Evolutionary conservation across 345 rosid species (phyloP).

Genomic region (Ceriops tagal): DNA sequence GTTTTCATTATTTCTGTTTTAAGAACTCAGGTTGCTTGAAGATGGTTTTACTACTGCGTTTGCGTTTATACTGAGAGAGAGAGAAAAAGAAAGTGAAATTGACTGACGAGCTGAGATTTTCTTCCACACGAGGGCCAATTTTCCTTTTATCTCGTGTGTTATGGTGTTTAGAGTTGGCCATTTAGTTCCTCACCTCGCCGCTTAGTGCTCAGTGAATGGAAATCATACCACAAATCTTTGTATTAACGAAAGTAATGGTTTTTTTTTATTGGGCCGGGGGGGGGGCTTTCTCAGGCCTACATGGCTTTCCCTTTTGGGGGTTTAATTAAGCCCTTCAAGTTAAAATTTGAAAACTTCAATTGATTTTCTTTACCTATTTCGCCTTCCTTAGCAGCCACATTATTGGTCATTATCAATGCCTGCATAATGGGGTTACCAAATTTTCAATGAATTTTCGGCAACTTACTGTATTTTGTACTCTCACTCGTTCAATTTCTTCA

Average conservation of each 20-base stretch:
- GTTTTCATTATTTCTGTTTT: neutral
- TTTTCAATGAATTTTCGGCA: too few species aligned
- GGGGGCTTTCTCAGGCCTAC: too few species aligned
- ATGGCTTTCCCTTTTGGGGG: too few species aligned
- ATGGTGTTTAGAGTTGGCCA: conserved; percentile 1
- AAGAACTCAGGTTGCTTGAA: neutral
- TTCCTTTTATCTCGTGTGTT: neutral
- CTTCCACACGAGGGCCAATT: conserved; percentile 9
- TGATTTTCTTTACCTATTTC: neutral
- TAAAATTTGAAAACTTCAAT: neutral
- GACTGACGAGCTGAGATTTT: neutral
- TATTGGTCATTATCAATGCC: neutral
- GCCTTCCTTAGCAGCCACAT: neutral
- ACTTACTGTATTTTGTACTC: neutral
- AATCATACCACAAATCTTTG: too few species aligned
- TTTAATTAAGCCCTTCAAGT: neutral
- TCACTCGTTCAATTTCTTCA: neutral
- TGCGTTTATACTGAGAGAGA: neutral
- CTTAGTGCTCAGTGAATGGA: neutral
- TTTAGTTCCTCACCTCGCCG: neutral
- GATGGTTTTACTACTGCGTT: neutral
- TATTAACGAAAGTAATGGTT: too few species aligned
- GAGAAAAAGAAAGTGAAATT: neutral
- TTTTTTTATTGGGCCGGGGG: neutral
- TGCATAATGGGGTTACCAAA: too few species aligned